A percentile compares a stretch with the other conserved stretches of the same genome.
Conservation (phyloP, 73 alveolate species). For the Paramecium primaurelia region DNA sequence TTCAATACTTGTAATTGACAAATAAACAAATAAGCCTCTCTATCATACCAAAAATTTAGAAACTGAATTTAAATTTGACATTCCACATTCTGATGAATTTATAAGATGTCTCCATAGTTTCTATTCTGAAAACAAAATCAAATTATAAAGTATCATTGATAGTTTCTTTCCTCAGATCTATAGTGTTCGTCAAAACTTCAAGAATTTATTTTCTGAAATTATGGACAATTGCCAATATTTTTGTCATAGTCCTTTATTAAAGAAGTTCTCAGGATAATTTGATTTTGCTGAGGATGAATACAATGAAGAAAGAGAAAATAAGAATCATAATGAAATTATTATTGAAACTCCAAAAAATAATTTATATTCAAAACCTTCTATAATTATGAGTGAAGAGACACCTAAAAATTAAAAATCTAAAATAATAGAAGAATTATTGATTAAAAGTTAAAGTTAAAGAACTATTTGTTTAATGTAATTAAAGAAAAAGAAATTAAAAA, state of each 20-base stretch:
- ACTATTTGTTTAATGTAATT: background rate
- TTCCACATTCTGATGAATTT: background rate
- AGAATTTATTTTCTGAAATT: background rate
- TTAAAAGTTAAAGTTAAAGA: background rate
- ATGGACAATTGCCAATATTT: background rate
- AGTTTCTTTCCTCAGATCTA: background rate
- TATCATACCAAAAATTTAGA: background rate
- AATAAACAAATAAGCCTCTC: background rate
- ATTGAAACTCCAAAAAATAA: conserved; percentile 20
- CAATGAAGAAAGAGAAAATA: background rate
- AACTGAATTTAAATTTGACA: conserved; percentile 2
- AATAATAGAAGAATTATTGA: background rate
- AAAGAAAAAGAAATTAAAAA: background rate
- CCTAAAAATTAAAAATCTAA: background rate
- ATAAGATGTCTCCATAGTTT: background rate
- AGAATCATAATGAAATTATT: background rate
- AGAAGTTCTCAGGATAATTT: background rate
- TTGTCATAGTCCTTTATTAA: background rate
- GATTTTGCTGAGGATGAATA: background rate
- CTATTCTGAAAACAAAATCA: background rate
- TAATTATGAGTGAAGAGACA: background rate
- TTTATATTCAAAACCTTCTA: background rate
- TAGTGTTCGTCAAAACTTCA: background rate
- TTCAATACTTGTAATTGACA: background rate
- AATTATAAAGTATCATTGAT: background rate